These are phyloP conservation scores for Trametes cinnabarina DNA, from an alignment of 768 basidiomycete species.

Conservation along the genomic window DNA sequence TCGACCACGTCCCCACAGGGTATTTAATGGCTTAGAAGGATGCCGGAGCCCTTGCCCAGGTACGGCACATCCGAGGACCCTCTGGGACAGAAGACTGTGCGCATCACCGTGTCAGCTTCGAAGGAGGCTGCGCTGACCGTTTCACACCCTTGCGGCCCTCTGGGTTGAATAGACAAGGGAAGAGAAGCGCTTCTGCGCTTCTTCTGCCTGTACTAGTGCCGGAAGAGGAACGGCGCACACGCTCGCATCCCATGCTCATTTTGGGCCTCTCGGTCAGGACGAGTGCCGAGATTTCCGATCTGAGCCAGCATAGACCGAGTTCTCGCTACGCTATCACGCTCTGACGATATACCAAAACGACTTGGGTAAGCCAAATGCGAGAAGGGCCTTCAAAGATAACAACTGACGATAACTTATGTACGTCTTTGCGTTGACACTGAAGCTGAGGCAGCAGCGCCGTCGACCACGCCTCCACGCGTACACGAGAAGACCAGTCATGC, in stretches of 20 bases:
- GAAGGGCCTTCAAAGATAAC: background rate
- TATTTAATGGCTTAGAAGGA: background rate
- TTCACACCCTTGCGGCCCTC: constrained; percentile 10
- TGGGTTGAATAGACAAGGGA: constrained; percentile 13
- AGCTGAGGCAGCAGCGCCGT: too few relatives aligned
- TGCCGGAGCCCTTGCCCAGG: background rate
- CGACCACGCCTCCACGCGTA: too few relatives aligned
- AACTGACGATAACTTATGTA: too few relatives aligned
- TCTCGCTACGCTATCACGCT: background rate
- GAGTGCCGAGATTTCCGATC: constrained; percentile 9
- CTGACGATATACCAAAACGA: background rate
- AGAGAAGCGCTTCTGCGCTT: constrained; percentile 12
- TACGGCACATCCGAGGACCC: constrained; percentile 2
- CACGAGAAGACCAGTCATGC: too few relatives aligned
- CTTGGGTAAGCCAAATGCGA: background rate
- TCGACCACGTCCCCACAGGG: background rate
- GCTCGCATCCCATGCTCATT: constrained; percentile 15
- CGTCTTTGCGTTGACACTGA: background rate
- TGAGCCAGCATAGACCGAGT: background rate
- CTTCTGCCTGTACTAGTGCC: constrained; percentile 11
- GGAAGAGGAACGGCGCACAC: constrained; percentile 12
- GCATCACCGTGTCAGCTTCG: background rate
- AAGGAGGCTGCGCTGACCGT: background rate
- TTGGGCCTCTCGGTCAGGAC: constrained; percentile 11
- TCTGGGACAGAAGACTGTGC: background rate